phyloP scores from a whole-genome alignment of 1,284 basidiomycete genomes.

The Rhizoctonia solani region DNA sequence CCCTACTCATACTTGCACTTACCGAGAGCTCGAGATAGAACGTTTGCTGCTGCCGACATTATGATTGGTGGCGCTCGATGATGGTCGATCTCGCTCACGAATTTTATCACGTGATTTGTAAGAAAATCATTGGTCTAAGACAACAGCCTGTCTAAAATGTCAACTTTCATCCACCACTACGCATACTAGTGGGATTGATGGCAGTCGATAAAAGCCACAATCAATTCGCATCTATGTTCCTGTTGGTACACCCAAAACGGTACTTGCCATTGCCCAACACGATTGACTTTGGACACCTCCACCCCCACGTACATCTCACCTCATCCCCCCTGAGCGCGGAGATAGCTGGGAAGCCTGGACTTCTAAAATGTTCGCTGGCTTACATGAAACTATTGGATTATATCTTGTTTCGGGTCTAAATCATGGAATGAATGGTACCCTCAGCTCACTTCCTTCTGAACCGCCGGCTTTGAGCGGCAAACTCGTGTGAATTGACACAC shows the following conservation, averaged over 20 bases:
- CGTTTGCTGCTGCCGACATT: constrained; percentile 13
- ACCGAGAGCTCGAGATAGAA: constrained; percentile 27
- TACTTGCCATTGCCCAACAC: too few relatives aligned
- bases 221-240: too few relatives aligned
- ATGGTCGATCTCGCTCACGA: constrained; percentile 5
- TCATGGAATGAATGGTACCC: not conserved
- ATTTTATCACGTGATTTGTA: not conserved
- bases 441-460: constrained; percentile 9
- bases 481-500: constrained; percentile 12
- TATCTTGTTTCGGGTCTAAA: not conserved
- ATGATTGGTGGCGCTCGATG: not conserved
- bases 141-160: not conserved
- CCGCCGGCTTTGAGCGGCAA: constrained; percentile 5
- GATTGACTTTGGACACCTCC: too few relatives aligned
- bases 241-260: too few relatives aligned
- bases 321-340: too few relatives aligned
- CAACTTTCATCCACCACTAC: too few relatives aligned
- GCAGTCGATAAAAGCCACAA: too few relatives aligned
- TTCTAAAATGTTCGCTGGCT: not conserved
- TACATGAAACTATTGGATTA: not conserved
- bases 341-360: too few relatives aligned
- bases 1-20: not conserved
- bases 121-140: not conserved
- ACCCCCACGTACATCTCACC: too few relatives aligned
- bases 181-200: too few relatives aligned